Evolutionary conservation across 179 eudicot species (phyloP), one percentile per base, ranked within the genome.

Genomic region (Pouteria campechiana): DNA sequence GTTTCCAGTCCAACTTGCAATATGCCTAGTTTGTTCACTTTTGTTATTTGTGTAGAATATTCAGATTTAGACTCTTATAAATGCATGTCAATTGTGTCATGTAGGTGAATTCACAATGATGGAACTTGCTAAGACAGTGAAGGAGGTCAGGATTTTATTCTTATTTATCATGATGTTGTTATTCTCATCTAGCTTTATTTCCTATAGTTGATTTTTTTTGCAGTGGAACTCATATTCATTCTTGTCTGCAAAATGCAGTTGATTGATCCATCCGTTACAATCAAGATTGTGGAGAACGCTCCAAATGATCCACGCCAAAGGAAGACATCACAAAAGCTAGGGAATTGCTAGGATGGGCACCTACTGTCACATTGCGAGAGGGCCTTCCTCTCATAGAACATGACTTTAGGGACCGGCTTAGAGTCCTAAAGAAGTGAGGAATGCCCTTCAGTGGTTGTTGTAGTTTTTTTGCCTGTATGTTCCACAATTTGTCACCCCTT

Each of bases 51-150:
- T n/a, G n/a, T n/a, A n/a, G n/a, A n/a, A n/a, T n/a, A n/a, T n/a
- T n/a, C n/a, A n/a, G n/a, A n/a, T n/a, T n/a, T n/a, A n/a, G n/a
- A n/a, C n/a, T n/a, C n/a, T n/a, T n/a, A n/a, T n/a, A n/a, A n/a
- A n/a, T n/a, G n/a, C n/a, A n/a, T n/a, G n/a, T n/a, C n/a, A n/a
- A n/a, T n/a, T n/a, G n/a, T n/a, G n/a, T n/a, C n/a, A n/a, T n/a
- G n/a, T n/a, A n/a, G n/a, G n/a, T n/a, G 84, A 73, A 59, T 73
- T 73, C 46, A 73, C 79, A 48, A 73, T 73, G 79, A 72, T 68
- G 37, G 79, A 73, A 66, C 84, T 77, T 41, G 84, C 84, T 49
- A 63, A 77, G 84, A 79, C 68, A 60, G 12, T n/a, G n/a, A n/a
- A n/a, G n/a, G n/a, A n/a, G n/a, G n/a, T n/a, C n/a, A n/a, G n/a